Percentiles rank a stretch among this genome's conserved stretches.
Evolutionary conservation across 2,329 filamentous ascomycete genomes (phyloP).

Genomic region (Ascochyta fabae): DNA sequence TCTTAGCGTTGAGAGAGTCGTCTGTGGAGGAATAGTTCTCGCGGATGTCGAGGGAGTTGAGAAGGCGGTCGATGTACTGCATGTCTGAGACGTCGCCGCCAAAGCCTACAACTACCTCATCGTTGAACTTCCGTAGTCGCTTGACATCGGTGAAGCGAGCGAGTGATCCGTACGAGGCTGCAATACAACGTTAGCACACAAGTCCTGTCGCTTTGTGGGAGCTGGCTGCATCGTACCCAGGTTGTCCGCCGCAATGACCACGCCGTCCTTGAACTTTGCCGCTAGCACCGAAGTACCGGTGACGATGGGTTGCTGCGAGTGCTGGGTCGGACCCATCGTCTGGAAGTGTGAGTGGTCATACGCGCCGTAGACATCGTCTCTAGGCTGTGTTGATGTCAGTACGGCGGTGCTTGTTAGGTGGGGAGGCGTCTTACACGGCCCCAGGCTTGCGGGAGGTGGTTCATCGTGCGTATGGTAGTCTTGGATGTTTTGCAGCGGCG

Average conservation of each 20-base stretch:
- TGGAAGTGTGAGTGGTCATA: slow-evolving; percentile 90
- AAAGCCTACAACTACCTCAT: slow-evolving; percentile 85
- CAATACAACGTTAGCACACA: slow-evolving; percentile 14
- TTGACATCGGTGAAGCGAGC: slow-evolving; percentile 97
- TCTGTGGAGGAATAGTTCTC: slow-evolving; percentile 76
- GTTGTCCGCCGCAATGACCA: slow-evolving; percentile 97
- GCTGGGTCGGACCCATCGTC: slow-evolving; percentile 69
- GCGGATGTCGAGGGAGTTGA: slow-evolving; percentile 83
- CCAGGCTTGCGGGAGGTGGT: slow-evolving; percentile 71
- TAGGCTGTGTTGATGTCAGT: slow-evolving; percentile 67
- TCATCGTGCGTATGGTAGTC: slow-evolving; percentile 56
- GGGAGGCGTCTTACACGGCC: slow-evolving; percentile 61
- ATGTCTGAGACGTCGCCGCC: slow-evolving; percentile 98
- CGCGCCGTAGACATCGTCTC: slow-evolving; percentile 94
- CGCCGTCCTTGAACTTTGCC: slow-evolving; percentile 94
- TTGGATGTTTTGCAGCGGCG: not conserved
- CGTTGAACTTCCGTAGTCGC: slow-evolving; percentile 88
- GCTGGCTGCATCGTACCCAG: slow-evolving; percentile 66
- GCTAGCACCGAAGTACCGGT: slow-evolving; percentile 95
- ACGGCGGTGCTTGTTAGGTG: slow-evolving; percentile 12
- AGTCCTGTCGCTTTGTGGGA: not conserved
- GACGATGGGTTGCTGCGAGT: slow-evolving; percentile 91
- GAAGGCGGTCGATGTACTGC: slow-evolving; percentile 95
- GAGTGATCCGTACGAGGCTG: slow-evolving; percentile 94
- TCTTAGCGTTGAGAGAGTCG: slow-evolving; percentile 78